phyloP scores from a whole-genome alignment of 176 grass and related monocot species.

The Bothriochloa decipiens region DNA sequence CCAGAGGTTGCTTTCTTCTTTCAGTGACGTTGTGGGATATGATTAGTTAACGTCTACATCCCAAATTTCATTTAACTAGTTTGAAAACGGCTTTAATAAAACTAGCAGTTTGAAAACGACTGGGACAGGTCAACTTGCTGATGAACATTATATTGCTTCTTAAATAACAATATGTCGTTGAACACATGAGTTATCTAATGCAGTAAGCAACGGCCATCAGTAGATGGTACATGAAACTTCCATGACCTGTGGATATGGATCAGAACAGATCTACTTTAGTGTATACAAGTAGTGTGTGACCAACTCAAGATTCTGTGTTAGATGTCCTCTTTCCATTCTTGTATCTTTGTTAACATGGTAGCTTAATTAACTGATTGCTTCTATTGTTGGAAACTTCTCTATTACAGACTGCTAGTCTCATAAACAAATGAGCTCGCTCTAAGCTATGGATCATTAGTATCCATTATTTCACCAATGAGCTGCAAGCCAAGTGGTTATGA shows the following conservation, averaged over 20 bases:
- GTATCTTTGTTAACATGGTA: slow-evolving; percentile 13
- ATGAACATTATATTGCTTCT: neutral
- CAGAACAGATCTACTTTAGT: neutral
- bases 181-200: neutral
- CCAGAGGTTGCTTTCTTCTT: slow-evolving; percentile 27
- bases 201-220: slow-evolving; percentile 20
- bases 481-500: slow-evolving; percentile 1
- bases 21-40: neutral
- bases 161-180: slow-evolving; percentile 5
- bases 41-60: neutral
- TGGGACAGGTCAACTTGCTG: slow-evolving; percentile 31
- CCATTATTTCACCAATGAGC: slow-evolving; percentile 43
- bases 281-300: neutral
- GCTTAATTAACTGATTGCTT: slow-evolving; percentile 29
- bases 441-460: neutral
- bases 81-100: neutral
- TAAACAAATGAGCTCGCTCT: slow-evolving; percentile 35
- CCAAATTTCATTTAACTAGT: neutral
- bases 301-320: slow-evolving; percentile 35
- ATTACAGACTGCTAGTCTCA: neutral
- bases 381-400: slow-evolving; percentile 33
- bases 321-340: slow-evolving; percentile 42
- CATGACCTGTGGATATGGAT: slow-evolving; percentile 38
- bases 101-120: neutral
- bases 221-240: neutral